phyloP scores from a whole-genome alignment of 1,284 basidiomycete species.

The Stereum hirsutum region DNA sequence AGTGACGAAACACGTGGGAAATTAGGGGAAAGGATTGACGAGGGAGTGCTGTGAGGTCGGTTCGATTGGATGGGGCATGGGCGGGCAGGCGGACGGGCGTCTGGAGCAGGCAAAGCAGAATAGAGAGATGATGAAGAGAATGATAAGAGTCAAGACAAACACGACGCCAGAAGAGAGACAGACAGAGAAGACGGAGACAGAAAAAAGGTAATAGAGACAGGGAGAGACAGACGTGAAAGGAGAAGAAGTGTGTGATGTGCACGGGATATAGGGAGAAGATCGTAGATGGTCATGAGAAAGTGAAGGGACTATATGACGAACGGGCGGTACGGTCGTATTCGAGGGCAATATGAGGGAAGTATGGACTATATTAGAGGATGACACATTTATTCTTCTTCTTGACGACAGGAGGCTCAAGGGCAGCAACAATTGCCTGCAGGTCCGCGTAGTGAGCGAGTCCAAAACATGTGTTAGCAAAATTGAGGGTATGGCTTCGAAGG shows the following conservation, averaged over 20 bases:
- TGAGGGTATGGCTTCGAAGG: too few species aligned
- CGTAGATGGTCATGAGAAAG: conserved; percentile 15
- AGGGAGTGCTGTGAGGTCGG: too few species aligned
- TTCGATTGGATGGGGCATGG: too few species aligned
- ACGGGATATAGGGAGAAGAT: conserved; percentile 10
- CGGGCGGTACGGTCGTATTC: conserved; percentile 5
- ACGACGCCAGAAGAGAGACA: not conserved
- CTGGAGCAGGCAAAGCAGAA: conserved; percentile 3
- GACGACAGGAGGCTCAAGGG: conserved; percentile 90
- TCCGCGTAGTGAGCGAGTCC: conserved; percentile 3
- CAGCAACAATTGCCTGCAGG: conserved; percentile 90
- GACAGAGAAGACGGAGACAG: conserved; percentile 1
- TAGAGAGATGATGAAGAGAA: conserved; percentile 11
- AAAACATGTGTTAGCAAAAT: conserved; percentile 9
- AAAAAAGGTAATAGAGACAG: conserved; percentile 8
- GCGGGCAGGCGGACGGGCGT: not conserved
- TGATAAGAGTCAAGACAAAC: conserved; percentile 9
- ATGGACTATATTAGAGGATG: conserved; percentile 51
- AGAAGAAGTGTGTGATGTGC: conserved; percentile 6
- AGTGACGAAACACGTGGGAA: not conserved
- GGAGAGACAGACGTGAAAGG: conserved; percentile 10
- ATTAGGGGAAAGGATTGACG: not conserved
- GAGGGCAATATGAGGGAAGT: too few species aligned
- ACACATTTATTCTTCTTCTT: conserved; percentile 82
- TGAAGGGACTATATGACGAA: conserved; percentile 9